Conservation (phyloP, 2,329 filamentous ascomycete species). For the Orbilia blumenaviensis region DNA sequence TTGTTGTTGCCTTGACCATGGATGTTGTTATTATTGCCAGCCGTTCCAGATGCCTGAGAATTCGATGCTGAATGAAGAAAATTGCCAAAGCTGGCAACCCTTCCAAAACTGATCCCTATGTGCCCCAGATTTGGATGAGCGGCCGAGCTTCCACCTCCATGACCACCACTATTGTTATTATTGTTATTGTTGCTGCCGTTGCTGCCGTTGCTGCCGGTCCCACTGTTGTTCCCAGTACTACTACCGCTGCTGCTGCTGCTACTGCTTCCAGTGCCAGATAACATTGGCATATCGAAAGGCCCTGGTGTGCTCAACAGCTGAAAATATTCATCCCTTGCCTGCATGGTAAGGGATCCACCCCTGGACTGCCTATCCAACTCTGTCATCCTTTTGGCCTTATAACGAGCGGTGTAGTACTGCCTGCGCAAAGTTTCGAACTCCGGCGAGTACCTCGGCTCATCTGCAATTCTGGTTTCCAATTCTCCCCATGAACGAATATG, state of each 20-base stretch:
- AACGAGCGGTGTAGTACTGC: conserved; percentile 51
- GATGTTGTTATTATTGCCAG: neutral
- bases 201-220: neutral
- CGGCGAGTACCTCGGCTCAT: conserved; percentile 40
- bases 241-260: neutral
- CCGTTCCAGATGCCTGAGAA: neutral
- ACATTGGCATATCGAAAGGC: conserved; percentile 32
- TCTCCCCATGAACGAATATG: conserved; percentile 46
- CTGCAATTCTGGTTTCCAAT: conserved; percentile 36
- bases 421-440: conserved; percentile 38
- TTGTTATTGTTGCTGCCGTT: neutral
- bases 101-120: conserved; percentile 33
- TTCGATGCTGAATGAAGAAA: conserved; percentile 29
- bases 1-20: conserved; percentile 4
- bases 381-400: conserved; percentile 50
- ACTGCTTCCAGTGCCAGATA: neutral
- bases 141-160: no score
- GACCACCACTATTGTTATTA: no score
- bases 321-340: conserved; percentile 45
- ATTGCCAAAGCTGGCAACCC: conserved; percentile 31
- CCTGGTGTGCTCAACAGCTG: conserved; percentile 30
- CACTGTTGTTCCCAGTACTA: neutral
- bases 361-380: conserved; percentile 50
- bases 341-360: conserved; percentile 16
- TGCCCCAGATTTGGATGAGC: conserved; percentile 38